Base-by-base conservation (phyloP, 345 rosid genomes). In the Acer negundo region DNA sequence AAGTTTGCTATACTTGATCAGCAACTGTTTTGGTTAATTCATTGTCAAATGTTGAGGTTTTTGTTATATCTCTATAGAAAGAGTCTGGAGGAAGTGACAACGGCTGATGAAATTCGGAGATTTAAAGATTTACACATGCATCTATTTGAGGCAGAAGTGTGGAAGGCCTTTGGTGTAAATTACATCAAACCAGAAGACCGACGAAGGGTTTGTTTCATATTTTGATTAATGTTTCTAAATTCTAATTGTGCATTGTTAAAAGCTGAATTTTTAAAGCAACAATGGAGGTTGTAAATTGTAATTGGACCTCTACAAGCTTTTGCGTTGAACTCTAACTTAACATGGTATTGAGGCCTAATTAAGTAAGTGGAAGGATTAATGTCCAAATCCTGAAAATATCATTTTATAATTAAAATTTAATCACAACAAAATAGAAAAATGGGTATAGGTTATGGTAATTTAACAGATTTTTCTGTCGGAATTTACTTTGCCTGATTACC, bases 61-160 rank as follows among this genome's bases (percentile, higher is more conserved):
- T 77, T 58, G 15, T 67, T 51, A 42, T 22, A 53, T 31, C 44
- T 20, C 58, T 35, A 11, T 70, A 94, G 95, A 26, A 16, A 78
- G 24, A 69, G 11, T 62, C 47, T 92, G 76, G 84, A 80, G 20
- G 73, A 87, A 1, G 84, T 78, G 23, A 49, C 83, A 35, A 65
- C 79, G 7, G 77, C 83, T 7, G 88, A 89, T 59, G 16, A 70
- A 47, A 92, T 94, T 77, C 84, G 81, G 71, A 28, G 1, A 35
- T 63, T 83, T 40, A 86, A 85, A 20, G 79, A 86, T 74, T 84
- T 89, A 65, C 62, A 76, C 3, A 89, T 94, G 92, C 55, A 24
- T 11, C 75, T 51, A 15, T 92, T 86, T 67, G 98, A 94, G 85
- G 23, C 20, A 16, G 53, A 70, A 31, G 82, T 90, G 68, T 94